Evolutionary conservation across 2,329 filamentous ascomycete species (phyloP).

Genomic region (Thermomyces lanuginosus): DNA sequence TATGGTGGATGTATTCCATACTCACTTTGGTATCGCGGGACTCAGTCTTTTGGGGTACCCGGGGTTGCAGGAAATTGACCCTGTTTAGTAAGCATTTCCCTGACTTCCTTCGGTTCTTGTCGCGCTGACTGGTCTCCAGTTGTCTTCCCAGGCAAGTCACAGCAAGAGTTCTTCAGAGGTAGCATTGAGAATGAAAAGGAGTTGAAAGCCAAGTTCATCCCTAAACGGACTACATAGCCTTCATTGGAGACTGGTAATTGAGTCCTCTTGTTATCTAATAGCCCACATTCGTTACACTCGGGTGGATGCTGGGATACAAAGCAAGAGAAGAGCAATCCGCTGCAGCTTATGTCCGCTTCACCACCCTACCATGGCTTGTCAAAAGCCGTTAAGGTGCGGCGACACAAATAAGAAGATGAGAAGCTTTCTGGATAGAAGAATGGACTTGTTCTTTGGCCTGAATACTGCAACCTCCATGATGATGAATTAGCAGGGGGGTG

Average conservation of each 20-base stretch:
- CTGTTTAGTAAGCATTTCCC: slow-evolving; percentile 51
- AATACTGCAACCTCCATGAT: too few relatives aligned
- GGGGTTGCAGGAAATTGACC: slow-evolving; percentile 65
- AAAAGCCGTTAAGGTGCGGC: slow-evolving; percentile 24
- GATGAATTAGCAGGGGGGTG: too few relatives aligned
- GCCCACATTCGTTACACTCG: slow-evolving; percentile 35
- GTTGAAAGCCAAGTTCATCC: slow-evolving; percentile 1
- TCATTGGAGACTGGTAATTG: too few relatives aligned
- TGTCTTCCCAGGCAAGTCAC: slow-evolving; percentile 58
- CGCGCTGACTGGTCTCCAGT: slow-evolving; percentile 19
- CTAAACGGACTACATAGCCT: background rate
- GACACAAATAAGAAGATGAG: too few relatives aligned
- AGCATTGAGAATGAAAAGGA: slow-evolving; percentile 5
- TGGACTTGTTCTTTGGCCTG: too few relatives aligned
- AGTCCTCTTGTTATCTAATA: slow-evolving; percentile 61
- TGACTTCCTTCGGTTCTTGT: background rate
- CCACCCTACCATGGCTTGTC: slow-evolving; percentile 19
- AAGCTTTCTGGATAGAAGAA: too few relatives aligned
- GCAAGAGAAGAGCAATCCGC: slow-evolving; percentile 44
- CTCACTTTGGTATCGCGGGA: slow-evolving; percentile 73
- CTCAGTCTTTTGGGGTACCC: slow-evolving; percentile 68
- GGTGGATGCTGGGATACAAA: slow-evolving; percentile 54
- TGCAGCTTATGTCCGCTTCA: slow-evolving; percentile 23
- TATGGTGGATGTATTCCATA: slow-evolving; percentile 97
- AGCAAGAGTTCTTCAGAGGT: slow-evolving; percentile 38